These are phyloP conservation scores for Populus hybrid DNA, from an alignment of 441 rosid species.

Conservation along the genomic window DNA sequence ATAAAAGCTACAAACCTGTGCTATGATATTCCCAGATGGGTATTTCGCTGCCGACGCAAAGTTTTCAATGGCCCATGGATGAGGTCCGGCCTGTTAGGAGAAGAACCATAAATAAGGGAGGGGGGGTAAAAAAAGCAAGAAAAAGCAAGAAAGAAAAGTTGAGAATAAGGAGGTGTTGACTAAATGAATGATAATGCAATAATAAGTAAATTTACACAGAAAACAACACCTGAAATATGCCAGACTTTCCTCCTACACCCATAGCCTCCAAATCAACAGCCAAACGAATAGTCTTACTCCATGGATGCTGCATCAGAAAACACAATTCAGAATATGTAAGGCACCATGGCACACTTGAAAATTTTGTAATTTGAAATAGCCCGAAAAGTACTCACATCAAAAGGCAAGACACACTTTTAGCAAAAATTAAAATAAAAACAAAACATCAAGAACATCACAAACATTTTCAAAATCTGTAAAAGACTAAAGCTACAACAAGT, in stretches of 20 bases:
- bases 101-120: constrained; percentile 19
- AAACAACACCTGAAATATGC: constrained; percentile 73
- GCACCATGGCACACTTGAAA: constrained; percentile 1
- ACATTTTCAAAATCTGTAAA: too few relatives aligned
- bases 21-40: constrained; percentile 73
- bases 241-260: constrained; percentile 92
- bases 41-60: constrained; percentile 84
- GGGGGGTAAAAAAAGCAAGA: not conserved
- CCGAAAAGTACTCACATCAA: not conserved
- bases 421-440: too few relatives aligned
- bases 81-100: constrained; percentile 70
- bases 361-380: not conserved
- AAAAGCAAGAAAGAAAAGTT: constrained; percentile 3
- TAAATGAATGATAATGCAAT: constrained; percentile 1
- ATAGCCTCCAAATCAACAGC: constrained; percentile 97
- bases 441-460: too few relatives aligned
- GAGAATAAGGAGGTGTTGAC: not conserved
- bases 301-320: constrained; percentile 75
- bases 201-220: constrained; percentile 9
- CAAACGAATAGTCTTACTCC: constrained; percentile 69
- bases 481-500: too few relatives aligned
- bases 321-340: constrained; percentile 12
- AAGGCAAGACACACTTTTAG: too few relatives aligned
- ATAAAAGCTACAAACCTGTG: constrained; percentile 49
- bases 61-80: constrained; percentile 85